Conservation (phyloP, 257 asterid species). For the Anisodus acutangulus region DNA sequence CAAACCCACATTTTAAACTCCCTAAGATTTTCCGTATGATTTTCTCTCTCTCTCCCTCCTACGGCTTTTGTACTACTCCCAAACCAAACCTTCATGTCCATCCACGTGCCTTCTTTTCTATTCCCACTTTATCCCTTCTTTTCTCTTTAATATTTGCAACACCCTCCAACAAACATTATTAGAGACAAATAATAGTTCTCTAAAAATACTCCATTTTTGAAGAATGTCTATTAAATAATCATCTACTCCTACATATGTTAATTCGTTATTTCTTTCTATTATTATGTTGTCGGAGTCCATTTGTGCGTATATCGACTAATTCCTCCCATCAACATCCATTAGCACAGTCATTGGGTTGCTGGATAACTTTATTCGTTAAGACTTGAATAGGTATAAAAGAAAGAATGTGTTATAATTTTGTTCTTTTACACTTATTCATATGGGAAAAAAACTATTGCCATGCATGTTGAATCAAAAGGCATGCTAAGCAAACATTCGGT, state of each 20-base stretch:
- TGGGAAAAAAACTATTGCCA: not conserved
- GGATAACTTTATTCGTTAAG: too few relatives aligned
- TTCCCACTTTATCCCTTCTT: not conserved
- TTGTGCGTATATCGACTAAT: too few relatives aligned
- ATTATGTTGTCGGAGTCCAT: too few relatives aligned
- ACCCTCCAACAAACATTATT: too few relatives aligned
- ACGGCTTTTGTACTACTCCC: not conserved
- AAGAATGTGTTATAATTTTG: not conserved
- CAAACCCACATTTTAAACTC: constrained; percentile 21
- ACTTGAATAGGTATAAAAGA: not conserved
- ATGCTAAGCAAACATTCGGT: not conserved
- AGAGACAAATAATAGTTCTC: too few relatives aligned
- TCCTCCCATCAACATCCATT: too few relatives aligned
- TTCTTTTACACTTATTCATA: not conserved
- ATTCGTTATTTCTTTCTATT: too few relatives aligned
- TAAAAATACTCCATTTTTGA: too few relatives aligned
- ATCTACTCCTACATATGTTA: too few relatives aligned
- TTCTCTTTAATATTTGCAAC: not conserved
- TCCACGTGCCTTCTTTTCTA: not conserved
- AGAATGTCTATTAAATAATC: too few relatives aligned
- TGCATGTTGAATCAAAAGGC: not conserved
- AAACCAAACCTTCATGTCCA: not conserved
- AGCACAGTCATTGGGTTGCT: too few relatives aligned
- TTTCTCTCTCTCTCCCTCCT: not conserved
- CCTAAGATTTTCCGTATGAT: constrained; percentile 24